A percentile compares a stretch with the other conserved stretches of the same genome.
phyloP scores from a whole-genome alignment of 2,329 filamentous ascomycete species.

The Passalora sequoiae region DNA sequence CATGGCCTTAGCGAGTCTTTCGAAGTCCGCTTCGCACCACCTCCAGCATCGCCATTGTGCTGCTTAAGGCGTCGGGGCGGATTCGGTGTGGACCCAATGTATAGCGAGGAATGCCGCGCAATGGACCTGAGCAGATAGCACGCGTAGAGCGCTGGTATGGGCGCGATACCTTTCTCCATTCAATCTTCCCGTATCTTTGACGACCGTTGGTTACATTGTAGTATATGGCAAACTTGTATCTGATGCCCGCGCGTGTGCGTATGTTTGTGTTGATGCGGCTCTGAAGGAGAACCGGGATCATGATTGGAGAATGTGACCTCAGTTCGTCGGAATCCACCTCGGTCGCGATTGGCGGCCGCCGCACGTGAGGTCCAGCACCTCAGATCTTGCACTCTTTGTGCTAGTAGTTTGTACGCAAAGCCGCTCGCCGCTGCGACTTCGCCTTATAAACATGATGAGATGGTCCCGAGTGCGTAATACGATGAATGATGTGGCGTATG shows the following conservation, averaged over 20 bases:
- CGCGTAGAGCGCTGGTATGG: conserved; percentile 83
- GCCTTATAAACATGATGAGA: no score
- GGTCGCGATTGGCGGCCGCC: no score
- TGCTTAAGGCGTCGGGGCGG: conserved; percentile 79
- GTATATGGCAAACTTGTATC: no score
- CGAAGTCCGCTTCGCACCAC: conserved; percentile 75
- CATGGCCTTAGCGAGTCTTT: conserved; percentile 68
- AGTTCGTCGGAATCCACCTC: no score
- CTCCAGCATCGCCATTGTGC: conserved; percentile 80
- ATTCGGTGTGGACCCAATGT: conserved; percentile 89
- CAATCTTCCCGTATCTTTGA: neutral
- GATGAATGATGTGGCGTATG: no score
- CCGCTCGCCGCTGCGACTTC: no score
- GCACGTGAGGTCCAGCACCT: no score
- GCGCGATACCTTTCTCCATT: conserved; percentile 32
- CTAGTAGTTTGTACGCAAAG: no score
- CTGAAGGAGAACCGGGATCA: neutral
- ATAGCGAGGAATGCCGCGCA: conserved; percentile 64
- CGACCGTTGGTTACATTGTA: no score
- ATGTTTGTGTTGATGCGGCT: neutral
- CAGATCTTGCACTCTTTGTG: no score
- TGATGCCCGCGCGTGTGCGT: neutral
- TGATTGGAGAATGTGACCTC: neutral
- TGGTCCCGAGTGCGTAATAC: no score
- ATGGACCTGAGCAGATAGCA: conserved; percentile 89